These are phyloP conservation scores for Trichoderma brevicompactum DNA, from an alignment of 2,329 filamentous ascomycete species.

Conservation along the genomic window DNA sequence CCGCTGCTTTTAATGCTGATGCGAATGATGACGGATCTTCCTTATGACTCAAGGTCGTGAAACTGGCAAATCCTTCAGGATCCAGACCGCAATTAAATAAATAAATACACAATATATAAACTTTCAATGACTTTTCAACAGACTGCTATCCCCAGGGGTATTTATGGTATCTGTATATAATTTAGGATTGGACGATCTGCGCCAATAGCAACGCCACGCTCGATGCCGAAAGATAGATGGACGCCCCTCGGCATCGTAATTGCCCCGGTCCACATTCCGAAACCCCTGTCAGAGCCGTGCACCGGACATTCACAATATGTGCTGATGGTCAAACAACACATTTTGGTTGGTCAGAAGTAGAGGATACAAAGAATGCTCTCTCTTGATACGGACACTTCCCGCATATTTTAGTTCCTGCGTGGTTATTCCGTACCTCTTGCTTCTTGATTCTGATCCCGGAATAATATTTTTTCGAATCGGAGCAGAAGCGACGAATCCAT, in stretches of 20 bases:
- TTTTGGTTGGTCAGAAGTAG: too few species aligned
- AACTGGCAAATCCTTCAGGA: not conserved
- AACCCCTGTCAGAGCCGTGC: constrained; percentile 3
- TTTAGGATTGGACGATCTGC: not conserved
- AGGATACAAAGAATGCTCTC: too few species aligned
- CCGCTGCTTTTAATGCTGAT: not conserved
- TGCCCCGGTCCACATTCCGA: constrained; percentile 13
- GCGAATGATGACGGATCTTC: not conserved
- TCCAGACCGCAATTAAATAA: not conserved
- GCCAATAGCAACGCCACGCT: not conserved
- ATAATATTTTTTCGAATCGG: not conserved
- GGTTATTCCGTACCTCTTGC: not conserved
- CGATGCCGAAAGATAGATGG: not conserved
- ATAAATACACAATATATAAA: not conserved
- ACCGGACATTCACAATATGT: not conserved
- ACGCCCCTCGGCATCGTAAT: constrained; percentile 14
- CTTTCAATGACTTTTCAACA: not conserved
- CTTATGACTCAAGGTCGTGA: not conserved
- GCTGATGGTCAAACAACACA: not conserved
- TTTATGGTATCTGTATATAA: not conserved
- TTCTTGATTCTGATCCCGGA: not conserved
- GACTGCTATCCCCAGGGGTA: not conserved
- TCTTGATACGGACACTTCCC: not conserved
- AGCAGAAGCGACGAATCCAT: not conserved
- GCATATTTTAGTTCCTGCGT: not conserved